A percentile compares a stretch with the other conserved stretches of the same genome.
These are phyloP conservation scores for Wallacemonas sp. DNA, from an alignment of 208 protist species.

Conservation along the genomic window DNA sequence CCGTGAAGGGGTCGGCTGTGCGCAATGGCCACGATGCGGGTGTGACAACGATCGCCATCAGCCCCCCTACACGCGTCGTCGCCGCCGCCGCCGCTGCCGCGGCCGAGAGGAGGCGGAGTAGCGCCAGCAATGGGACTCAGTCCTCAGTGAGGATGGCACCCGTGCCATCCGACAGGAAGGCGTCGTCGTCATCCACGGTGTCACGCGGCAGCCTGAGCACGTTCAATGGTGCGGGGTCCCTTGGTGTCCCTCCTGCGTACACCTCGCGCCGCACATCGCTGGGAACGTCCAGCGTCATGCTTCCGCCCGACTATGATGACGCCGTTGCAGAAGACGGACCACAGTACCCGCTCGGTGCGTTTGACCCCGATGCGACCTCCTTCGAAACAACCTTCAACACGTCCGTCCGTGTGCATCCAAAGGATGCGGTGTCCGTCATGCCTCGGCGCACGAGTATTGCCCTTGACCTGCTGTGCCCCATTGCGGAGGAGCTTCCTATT, in stretches of 20 bases:
- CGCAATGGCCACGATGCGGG: no score
- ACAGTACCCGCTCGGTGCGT: neutral
- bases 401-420: slow-evolving; percentile 4
- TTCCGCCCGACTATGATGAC: neutral
- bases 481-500: neutral
- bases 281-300: neutral
- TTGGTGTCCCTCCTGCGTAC: neutral
- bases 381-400: slow-evolving; percentile 6
- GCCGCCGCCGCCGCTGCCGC: no score
- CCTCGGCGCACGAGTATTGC: slow-evolving; percentile 9
- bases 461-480: slow-evolving; percentile 7
- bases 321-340: neutral
- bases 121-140: no score
- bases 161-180: no score
- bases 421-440: neutral
- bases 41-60: no score
- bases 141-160: no score
- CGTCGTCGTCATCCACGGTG: no score
- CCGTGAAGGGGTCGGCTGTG: no score
- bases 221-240: no score
- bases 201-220: no score
- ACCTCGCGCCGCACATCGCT: neutral
- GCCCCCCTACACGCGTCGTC: no score
- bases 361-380: slow-evolving; percentile 6
- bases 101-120: no score